Evolutionary conservation across 306 rosid species (phyloP), one percentile per base, ranked within the genome.

Genomic region (Dryas octopetala): DNA sequence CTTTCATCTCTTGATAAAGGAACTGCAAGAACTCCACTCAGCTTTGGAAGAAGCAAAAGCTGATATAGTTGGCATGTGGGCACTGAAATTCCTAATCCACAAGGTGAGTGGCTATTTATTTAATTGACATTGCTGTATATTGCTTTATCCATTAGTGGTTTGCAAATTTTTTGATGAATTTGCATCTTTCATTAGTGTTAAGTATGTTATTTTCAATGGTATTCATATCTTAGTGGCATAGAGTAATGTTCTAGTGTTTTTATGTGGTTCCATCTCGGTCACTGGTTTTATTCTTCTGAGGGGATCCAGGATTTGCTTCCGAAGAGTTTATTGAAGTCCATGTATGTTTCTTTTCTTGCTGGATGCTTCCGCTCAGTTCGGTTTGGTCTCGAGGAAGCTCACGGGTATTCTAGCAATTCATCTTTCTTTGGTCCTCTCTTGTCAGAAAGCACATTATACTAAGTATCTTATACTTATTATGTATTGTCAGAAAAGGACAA

Each of bases 11-110:
- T 83, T 77, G 74, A 78, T 75, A 59, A 87, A 95, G 98, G 97
- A 95, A 82, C 83, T 95, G 71, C 88, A 95, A 91, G 98, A 95
- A 82, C 89, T 95, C 76, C 83, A 95, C 85, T 91, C 97, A 4
- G 91, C 97, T 84, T 66, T 95, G 64, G 98, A 91, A 89, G 97
- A 91, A 86, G 98, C 97, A 82, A 95, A 91, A 85, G 98, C 97
- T 76, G 97, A 95, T 76, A 91, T 95, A 77, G 98, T 95, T 67
- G 98, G 98, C 75, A 96, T 95, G 41, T 91, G 97, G 98, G 97
- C 96, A 47, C 78, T 95, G 80, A 84, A 78, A 80, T 95, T 90
- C 79, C 79, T 95, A 75, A 85, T 86, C 85, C 50, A 77, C 70
- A 85, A 95, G 96, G 97, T 94, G 58, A 54, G 83, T 69, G 50